phyloP scores from a whole-genome alignment of 306 rosid genomes.

The Senna tora region DNA sequence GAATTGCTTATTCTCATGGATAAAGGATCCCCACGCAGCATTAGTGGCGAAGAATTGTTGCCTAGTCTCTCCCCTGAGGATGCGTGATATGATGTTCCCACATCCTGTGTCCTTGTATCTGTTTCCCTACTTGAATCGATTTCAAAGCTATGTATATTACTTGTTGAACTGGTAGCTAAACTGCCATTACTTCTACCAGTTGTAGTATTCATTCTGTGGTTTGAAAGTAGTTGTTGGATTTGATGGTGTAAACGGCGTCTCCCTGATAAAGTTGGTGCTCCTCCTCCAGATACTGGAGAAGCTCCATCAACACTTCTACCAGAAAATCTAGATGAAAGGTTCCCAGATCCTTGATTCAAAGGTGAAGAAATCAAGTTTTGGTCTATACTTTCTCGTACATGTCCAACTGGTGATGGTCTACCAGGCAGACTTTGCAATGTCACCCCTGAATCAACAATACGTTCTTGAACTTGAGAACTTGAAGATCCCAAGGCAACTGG shows the following conservation, averaged over 20 bases:
- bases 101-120: conserved; percentile 47
- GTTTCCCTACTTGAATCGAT: conserved; percentile 57
- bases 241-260: conserved; percentile 77
- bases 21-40: conserved; percentile 47
- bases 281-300: conserved; percentile 66
- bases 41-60: conserved; percentile 48
- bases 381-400: conserved; percentile 63
- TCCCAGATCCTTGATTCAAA: conserved; percentile 58
- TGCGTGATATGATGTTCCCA: conserved; percentile 54
- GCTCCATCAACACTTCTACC: conserved; percentile 55
- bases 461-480: conserved; percentile 67
- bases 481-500: conserved; percentile 76
- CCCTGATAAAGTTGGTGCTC: conserved; percentile 78
- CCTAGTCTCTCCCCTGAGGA: conserved; percentile 64
- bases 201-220: conserved; percentile 49
- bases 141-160: conserved; percentile 49
- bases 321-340: conserved; percentile 59
- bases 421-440: conserved; percentile 48
- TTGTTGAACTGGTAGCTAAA: conserved; percentile 44
- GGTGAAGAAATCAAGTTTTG: conserved; percentile 70
- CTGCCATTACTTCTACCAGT: conserved; percentile 54
- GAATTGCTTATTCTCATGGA: conserved; percentile 47
- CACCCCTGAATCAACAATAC: conserved; percentile 54
- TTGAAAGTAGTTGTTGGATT: conserved; percentile 63
- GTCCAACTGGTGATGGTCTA: conserved; percentile 50